These are phyloP conservation scores for Novymonas esmeraldas DNA, from an alignment of 208 protist species.

Conservation along the genomic window DNA sequence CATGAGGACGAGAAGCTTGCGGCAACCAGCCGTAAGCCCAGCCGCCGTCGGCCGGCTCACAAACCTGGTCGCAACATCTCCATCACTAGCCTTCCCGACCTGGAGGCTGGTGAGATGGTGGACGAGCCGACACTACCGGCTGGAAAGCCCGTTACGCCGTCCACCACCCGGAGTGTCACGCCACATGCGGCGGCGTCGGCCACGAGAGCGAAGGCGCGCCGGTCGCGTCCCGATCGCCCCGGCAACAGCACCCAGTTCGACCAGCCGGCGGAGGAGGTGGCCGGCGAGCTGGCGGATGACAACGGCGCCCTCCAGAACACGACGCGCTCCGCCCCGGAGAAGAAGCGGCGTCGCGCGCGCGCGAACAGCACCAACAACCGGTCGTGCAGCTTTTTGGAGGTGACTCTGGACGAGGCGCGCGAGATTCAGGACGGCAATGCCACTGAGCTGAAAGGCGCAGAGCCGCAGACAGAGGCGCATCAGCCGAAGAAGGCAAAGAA, in stretches of 20 bases:
- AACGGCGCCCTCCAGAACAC: neutral
- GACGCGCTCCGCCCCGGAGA: neutral
- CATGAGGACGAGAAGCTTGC: conserved; percentile 13
- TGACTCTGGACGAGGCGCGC: conserved; percentile 29
- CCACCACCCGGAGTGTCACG: neutral
- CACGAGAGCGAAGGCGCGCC: neutral
- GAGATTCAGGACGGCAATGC: conserved; percentile 28
- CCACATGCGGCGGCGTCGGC: neutral
- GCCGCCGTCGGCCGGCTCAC: conserved; percentile 14
- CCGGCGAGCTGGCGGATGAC: neutral
- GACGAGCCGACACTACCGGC: conserved; percentile 19
- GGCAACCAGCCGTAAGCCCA: conserved; percentile 9
- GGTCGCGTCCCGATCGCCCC: neutral
- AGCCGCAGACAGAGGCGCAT: neutral
- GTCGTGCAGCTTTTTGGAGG: conserved; percentile 57
- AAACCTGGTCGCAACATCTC: conserved; percentile 24
- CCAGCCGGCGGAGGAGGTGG: neutral
- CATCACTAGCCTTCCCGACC: conserved; percentile 28
- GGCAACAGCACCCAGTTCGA: conserved; percentile 1
- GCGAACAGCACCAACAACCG: conserved; percentile 36
- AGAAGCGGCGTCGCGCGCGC: conserved; percentile 33
- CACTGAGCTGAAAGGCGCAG: conserved; percentile 3
- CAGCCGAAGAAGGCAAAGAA: conserved; percentile 8
- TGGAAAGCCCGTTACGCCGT: neutral
- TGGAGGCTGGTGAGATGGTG: conserved; percentile 25